These are phyloP conservation scores for Peniophora sp. DNA, from an alignment of 1,284 basidiomycete genomes.

Conservation along the genomic window DNA sequence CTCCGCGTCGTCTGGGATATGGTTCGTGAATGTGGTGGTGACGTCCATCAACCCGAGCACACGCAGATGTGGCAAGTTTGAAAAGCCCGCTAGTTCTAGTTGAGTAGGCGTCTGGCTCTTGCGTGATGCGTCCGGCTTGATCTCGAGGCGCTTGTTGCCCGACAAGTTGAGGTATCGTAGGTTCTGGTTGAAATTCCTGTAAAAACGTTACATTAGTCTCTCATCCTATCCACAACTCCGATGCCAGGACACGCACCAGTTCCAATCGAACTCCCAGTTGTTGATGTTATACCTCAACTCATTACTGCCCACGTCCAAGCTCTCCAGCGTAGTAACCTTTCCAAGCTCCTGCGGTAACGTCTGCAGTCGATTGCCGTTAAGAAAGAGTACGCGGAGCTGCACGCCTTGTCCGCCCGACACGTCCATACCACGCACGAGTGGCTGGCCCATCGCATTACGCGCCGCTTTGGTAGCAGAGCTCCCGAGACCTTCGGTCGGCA, in stretches of 20 bases:
- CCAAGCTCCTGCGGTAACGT: constrained; percentile 89
- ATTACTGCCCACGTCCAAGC: constrained; percentile 94
- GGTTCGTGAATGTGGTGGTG: constrained; percentile 73
- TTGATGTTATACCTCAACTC: constrained; percentile 96
- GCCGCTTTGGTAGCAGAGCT: constrained; percentile 33
- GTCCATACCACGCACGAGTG: too few relatives aligned
- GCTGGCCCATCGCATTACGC: too few relatives aligned
- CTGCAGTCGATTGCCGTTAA: constrained; percentile 94
- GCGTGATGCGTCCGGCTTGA: constrained; percentile 55
- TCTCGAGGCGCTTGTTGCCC: constrained; percentile 84
- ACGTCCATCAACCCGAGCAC: constrained; percentile 98
- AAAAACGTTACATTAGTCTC: not conserved
- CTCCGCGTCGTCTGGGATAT: constrained; percentile 87
- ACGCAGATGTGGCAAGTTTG: constrained; percentile 73
- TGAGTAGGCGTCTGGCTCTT: constrained; percentile 24
- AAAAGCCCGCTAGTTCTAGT: constrained; percentile 74
- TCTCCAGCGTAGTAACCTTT: constrained; percentile 73
- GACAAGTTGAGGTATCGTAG: constrained; percentile 88
- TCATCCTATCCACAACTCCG: not conserved
- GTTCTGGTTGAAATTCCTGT: constrained; percentile 95
- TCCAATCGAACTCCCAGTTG: constrained; percentile 99
- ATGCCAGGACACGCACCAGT: constrained; percentile 62
- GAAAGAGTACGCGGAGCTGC: constrained; percentile 67
- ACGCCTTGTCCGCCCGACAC: too few relatives aligned
- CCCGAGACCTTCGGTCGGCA: constrained; percentile 86